Evolutionary conservation across 2,329 filamentous ascomycete genomes (phyloP).

Genomic region (Sclerotinia minor): DNA sequence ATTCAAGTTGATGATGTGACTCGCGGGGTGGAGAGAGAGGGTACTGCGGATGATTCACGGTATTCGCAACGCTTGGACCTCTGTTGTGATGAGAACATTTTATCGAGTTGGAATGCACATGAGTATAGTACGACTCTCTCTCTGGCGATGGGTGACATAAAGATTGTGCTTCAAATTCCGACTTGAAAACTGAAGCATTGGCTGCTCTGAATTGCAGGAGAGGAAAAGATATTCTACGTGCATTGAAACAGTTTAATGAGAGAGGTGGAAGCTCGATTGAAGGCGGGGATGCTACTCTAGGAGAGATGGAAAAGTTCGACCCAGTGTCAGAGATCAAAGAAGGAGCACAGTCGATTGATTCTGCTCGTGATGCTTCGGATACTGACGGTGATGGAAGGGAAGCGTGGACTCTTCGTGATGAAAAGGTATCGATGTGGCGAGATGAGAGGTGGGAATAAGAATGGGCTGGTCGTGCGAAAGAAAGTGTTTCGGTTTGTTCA

Average conservation of each 20-base stretch:
- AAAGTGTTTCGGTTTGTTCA: slow-evolving; percentile 40
- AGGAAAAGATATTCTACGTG: slow-evolving; percentile 39
- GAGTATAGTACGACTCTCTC: slow-evolving; percentile 28
- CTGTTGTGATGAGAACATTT: slow-evolving; percentile 29
- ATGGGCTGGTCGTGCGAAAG: slow-evolving; percentile 36
- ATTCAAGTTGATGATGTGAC: slow-evolving; percentile 1
- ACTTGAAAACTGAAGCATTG: slow-evolving; percentile 20
- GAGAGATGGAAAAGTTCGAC: slow-evolving; percentile 63
- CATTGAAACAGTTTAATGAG: slow-evolving; percentile 28
- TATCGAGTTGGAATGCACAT: slow-evolving; percentile 11
- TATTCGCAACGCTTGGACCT: slow-evolving; percentile 28
- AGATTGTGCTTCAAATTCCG: slow-evolving; percentile 16
- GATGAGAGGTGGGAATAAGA: slow-evolving; percentile 19
- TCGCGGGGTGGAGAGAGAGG: slow-evolving; percentile 28
- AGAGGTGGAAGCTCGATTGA: slow-evolving; percentile 40
- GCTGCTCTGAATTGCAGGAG: slow-evolving; percentile 34
- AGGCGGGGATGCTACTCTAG: slow-evolving; percentile 42
- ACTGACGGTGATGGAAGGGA: slow-evolving; percentile 64
- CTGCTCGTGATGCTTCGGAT: slow-evolving; percentile 60
- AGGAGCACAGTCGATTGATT: slow-evolving; percentile 60
- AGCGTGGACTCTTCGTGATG: slow-evolving; percentile 49
- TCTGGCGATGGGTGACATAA: slow-evolving; percentile 29
- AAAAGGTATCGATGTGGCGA: slow-evolving; percentile 37
- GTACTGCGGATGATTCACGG: slow-evolving; percentile 16
- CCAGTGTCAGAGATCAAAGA: slow-evolving; percentile 70